Evolutionary conservation across 805 yeast species (phyloP), one percentile per base, ranked within the genome.

Genomic region (Metschnikowia lochheadii): DNA sequence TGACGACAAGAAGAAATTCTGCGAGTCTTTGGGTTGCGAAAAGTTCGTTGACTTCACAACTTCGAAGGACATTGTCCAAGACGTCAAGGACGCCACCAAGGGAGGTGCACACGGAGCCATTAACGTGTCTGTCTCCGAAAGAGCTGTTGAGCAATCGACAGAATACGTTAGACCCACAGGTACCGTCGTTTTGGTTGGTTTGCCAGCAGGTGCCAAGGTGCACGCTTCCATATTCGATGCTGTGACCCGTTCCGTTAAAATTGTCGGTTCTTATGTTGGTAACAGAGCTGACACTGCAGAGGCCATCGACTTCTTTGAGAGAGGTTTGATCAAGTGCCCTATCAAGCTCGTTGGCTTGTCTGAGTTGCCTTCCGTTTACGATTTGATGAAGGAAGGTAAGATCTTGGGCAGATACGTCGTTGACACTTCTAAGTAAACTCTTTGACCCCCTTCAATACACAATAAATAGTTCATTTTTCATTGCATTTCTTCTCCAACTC

Each of bases 1-100:
- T 70, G 85, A 66, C 13, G 89, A 79, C 42, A 85, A 85, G 72
- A 51, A 36, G 41, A 57, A 66, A 38, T 68, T 82, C 54, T 76
- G 76, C 66, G 72, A 75, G 63, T 60, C 66, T 10, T 72, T 83
- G 52, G 89, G 89, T 63, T 87, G 84, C 59, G 89, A 84, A 68
- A 71, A 68, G 51, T 84, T 67, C 65, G 68, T 83, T 56, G 89
- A 84, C 66, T 84, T 83, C 72, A 75, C 73, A 51, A 72, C 67
- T 54, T 53, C 73, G 46, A 79, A 78, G 65, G 82, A 81, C 64
- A 66, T 80, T 40, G 79, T 73, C 40, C 70, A 67, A 51, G 82
- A 69, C 44, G 66, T 73, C 49, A 53, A 56, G 32, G 71, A 67
- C 39, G 80, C 78, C 47, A 81, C 85, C 52, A 64, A 75, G 55